These are phyloP conservation scores for Chaetomium strumarium DNA, from an alignment of 2,329 filamentous ascomycete genomes.

Conservation along the genomic window DNA sequence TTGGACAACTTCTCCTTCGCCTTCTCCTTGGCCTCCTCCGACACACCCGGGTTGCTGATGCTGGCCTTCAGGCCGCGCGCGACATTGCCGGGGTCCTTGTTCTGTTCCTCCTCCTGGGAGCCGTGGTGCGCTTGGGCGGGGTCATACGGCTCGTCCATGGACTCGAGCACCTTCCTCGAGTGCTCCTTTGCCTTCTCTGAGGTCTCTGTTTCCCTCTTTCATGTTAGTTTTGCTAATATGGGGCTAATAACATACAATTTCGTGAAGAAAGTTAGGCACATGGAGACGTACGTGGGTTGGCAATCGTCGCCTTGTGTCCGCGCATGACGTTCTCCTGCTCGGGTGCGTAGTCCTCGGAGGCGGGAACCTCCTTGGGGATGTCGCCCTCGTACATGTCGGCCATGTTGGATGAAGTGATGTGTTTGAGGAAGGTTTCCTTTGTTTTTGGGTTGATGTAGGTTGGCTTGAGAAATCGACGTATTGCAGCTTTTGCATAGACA, in stretches of 20 bases:
- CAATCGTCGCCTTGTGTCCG: constrained; percentile 14
- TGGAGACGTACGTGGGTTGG: constrained; percentile 10
- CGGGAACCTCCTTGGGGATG: constrained; percentile 11
- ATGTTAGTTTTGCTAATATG: background rate
- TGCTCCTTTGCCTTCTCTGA: constrained; percentile 10
- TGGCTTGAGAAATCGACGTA: no score
- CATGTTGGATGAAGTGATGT: background rate
- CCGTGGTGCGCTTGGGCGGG: background rate
- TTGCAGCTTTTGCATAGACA: no score
- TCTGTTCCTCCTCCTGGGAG: background rate
- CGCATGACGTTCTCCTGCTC: constrained; percentile 12
- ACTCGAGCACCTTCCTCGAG: constrained; percentile 9
- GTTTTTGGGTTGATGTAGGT: no score
- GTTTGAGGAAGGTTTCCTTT: no score
- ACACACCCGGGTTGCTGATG: constrained; percentile 13
- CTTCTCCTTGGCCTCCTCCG: constrained; percentile 12
- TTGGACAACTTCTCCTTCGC: constrained; percentile 11
- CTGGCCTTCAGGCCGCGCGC: constrained; percentile 13
- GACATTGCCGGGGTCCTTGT: constrained; percentile 12
- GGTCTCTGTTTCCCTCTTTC: background rate
- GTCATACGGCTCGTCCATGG: constrained; percentile 11
- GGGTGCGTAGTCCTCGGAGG: constrained; percentile 1
- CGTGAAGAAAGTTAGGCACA: no score
- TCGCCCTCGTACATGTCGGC: constrained; percentile 8
- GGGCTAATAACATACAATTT: background rate